Base-by-base conservation (phyloP, 177 flowering plant species). In the Telopea speciosissima region DNA sequence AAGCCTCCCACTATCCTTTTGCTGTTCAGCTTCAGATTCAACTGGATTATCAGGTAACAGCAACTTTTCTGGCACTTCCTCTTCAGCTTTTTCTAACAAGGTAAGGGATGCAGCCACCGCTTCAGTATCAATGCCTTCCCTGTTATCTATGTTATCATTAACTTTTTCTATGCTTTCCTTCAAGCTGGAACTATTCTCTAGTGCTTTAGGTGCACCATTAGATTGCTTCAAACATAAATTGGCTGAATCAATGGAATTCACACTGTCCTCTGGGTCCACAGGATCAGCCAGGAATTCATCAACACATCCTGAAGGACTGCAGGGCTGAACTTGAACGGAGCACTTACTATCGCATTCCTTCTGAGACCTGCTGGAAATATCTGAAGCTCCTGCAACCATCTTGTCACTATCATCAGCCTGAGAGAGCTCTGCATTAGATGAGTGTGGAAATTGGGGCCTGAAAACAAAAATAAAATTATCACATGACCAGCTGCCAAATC, bases 251-350 rank as follows among this genome's bases (percentile, higher is more conserved):
- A 59, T 36, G 59, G 80, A 73, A 68, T 72, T 71, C 8, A 44
- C 76, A 73, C 26, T 66, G n/a, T 72, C 80, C 11, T 14, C 74
- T n/a, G 40, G 40, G 40, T 72, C 84, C 44, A 70, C 59, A 52
- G 76, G 76, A 73, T 84, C 85, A 62, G 76, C 81, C 70, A 84
- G 72, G 72, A 68, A 87, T 21, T 77, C 79, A 69, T 82, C 81
- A 33, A 81, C 62, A 70, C 79, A 78, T 0, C 64, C 76, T 16
- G 82, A 78, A 52, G 85, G 81, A 70, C 81, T 77, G 61, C 69
- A 64, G 33, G 75, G 67, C 33, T 78, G 72, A 12, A 33, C 67
- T 68, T 63, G 73, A 62, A 8, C 40, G 42, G 74, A 54, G 26
- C 25, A 63, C 66, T 77, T 75, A 23, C 14, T 60, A 66, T 67